Base-by-base conservation (phyloP, 2,329 filamentous ascomycete genomes). In the Nigrospora sphaerica region DNA sequence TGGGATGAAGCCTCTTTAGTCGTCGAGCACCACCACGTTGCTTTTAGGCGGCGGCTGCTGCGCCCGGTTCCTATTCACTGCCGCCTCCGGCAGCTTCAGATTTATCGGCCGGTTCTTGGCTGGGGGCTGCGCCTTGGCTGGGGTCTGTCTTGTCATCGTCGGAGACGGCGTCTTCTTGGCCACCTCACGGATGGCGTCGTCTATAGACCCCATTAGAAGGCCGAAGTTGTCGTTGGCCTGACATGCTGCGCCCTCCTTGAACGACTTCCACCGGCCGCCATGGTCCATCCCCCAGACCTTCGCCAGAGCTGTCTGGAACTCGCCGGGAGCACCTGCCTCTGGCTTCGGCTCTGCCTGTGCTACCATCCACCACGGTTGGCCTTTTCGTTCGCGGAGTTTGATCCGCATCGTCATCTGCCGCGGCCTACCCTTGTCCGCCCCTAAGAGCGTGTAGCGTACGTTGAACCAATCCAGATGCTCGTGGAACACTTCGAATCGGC, bases 381-480 rank as follows among this genome's bases (percentile, higher is more conserved):
- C 74, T 34, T 69, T 68, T 14, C 76, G 72, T 11, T 67, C 62
- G 44, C 67, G 68, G 42, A 81, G 65, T 39, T 67, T 69, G n/a
- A 82, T 63, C 34, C 79, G 72, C 34, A 86, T 62, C 2, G 66
- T 63, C n/a, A 81, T 57, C 16, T 65, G 62, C 33, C 67, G 66
- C 17, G 55, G 51, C 10, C 58, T 50, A 34, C 60, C 56, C 45
- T 54, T 57, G 4, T 55, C 50, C 16, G 46, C 32, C 16, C 55
- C 48, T 23, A 61, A 51, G 1, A 82, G 54, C 6, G 59, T 62
- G 54, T 84, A 85, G 34, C 72, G 71, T 9, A 86, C 60, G 10
- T 69, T 69, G 44, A 78, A 73, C 72, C 76, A 81, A 53, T 83
- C 79, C 3, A 81, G 63, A 1, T 74, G 68, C 50, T 75, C 71